phyloP scores from a whole-genome alignment of 2,329 filamentous ascomycete genomes.

The Cladosporium sphaerospermum region DNA sequence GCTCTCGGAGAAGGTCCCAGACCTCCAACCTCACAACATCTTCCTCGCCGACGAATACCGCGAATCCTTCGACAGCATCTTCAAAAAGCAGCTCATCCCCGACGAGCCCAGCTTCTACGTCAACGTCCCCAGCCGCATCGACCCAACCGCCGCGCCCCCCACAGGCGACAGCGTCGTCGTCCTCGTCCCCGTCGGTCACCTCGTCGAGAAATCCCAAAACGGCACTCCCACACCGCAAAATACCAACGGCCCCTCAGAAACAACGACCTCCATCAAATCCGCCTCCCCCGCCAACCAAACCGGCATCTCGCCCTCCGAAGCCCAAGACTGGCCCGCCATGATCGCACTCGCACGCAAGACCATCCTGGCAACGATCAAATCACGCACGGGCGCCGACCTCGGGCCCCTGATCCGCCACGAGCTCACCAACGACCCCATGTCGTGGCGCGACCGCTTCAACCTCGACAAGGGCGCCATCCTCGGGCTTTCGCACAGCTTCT shows the following conservation, averaged over 20 bases:
- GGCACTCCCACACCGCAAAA: conserved; percentile 1
- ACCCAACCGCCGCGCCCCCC: conserved; percentile 59
- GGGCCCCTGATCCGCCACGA: conserved; percentile 53
- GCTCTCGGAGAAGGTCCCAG: conserved; percentile 52
- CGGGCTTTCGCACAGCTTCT: conserved; percentile 65
- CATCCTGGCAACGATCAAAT: conserved; percentile 55
- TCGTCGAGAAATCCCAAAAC: conserved; percentile 33
- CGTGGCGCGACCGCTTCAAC: conserved; percentile 64
- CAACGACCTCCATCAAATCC: conserved; percentile 18
- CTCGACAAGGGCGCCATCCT: conserved; percentile 69
- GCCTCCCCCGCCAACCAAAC: conserved; percentile 22
- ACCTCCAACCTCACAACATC: conserved; percentile 67
- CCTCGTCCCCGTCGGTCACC: conserved; percentile 65
- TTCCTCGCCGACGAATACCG: conserved; percentile 68
- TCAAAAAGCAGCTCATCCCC: conserved; percentile 62
- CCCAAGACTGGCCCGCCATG: conserved; percentile 58
- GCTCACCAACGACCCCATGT: conserved; percentile 57
- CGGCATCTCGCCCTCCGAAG: conserved; percentile 35
- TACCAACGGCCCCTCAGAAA: conserved; percentile 4
- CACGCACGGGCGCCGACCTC: conserved; percentile 53
- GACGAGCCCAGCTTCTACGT: conserved; percentile 68
- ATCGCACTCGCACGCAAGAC: conserved; percentile 52
- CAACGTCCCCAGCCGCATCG: conserved; percentile 66
- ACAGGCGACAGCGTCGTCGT: conserved; percentile 62
- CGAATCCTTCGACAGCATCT: conserved; percentile 70